Evolutionary conservation across 2,329 filamentous ascomycete genomes (phyloP).

Genomic region (Aspergillus sp.): DNA sequence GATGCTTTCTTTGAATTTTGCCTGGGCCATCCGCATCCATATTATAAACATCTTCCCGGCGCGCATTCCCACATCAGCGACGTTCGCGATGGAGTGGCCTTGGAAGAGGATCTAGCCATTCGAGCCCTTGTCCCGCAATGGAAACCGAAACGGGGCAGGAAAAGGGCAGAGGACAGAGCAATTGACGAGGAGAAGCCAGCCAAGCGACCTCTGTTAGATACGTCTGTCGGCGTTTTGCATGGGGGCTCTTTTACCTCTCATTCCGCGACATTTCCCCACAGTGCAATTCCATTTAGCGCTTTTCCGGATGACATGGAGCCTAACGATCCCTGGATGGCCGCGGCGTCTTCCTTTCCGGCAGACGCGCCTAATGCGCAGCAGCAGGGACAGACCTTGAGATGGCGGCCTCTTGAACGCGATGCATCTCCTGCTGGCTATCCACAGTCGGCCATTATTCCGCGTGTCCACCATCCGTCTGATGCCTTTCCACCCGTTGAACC

Average conservation of each 20-base stretch:
- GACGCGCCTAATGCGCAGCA: slow-evolving; percentile 28
- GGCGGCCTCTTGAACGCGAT: slow-evolving; percentile 46
- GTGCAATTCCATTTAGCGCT: slow-evolving; percentile 45
- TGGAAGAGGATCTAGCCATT: slow-evolving; percentile 83
- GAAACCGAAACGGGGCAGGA: slow-evolving; percentile 52
- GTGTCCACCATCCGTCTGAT: slow-evolving; percentile 27
- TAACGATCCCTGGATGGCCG: slow-evolving; percentile 30
- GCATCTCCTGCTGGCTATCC: slow-evolving; percentile 64
- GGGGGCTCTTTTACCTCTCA: slow-evolving; percentile 33
- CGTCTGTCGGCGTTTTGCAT: slow-evolving; percentile 41
- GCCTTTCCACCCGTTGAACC: slow-evolving; percentile 45
- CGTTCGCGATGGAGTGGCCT: slow-evolving; percentile 68
- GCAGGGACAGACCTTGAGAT: slow-evolving; percentile 31
- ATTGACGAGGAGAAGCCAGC: slow-evolving; percentile 46
- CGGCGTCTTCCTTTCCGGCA: slow-evolving; percentile 34
- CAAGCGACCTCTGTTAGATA: slow-evolving; percentile 57
- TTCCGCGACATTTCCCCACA: slow-evolving; percentile 43
- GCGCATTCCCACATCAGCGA: slow-evolving; percentile 54
- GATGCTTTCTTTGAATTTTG: slow-evolving; percentile 93
- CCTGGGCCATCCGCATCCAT: slow-evolving; percentile 65
- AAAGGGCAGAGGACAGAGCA: slow-evolving; percentile 56
- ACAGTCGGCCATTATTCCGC: slow-evolving; percentile 66
- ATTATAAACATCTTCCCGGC: slow-evolving; percentile 68
- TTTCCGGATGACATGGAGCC: slow-evolving; percentile 49
- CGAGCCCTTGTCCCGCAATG: slow-evolving; percentile 72